Evolutionary conservation across 441 rosid genomes (phyloP).

Genomic region (Arabidopsis lyrata): DNA sequence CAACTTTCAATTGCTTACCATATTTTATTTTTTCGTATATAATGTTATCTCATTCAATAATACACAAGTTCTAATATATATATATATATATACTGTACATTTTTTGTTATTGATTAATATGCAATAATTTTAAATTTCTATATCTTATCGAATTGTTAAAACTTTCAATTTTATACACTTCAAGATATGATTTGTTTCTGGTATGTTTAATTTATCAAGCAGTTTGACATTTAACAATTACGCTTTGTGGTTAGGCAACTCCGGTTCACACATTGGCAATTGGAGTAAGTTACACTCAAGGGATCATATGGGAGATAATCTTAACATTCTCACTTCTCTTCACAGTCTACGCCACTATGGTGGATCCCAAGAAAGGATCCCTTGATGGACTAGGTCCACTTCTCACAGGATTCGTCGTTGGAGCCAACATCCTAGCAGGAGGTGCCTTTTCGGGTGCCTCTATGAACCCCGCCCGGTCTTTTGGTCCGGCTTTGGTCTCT

Average conservation of each 20-base stretch:
- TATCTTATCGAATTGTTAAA: not conserved
- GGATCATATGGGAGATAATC: conserved; percentile 77
- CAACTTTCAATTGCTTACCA: not conserved
- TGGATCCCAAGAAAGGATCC: conserved; percentile 82
- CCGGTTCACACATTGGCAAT: conserved; percentile 72
- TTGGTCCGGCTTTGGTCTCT: conserved; percentile 83
- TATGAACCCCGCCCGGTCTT: conserved; percentile 93
- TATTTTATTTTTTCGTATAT: not conserved
- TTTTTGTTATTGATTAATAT: not conserved
- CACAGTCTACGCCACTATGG: conserved; percentile 87
- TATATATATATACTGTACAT: not conserved
- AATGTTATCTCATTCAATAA: not conserved
- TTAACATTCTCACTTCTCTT: conserved; percentile 80
- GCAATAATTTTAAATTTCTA: not conserved
- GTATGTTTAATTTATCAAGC: not conserved
- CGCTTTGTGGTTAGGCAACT: conserved; percentile 51
- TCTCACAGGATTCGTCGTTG: conserved; percentile 80
- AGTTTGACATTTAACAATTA: conserved; percentile 6
- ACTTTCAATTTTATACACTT: not conserved
- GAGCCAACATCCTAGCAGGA: conserved; percentile 83
- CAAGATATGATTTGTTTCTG: not conserved
- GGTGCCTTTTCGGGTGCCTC: conserved; percentile 91
- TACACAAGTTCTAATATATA: not conserved
- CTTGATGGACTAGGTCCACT: conserved; percentile 77
- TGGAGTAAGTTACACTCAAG: conserved; percentile 72